Evolutionary conservation across 208 protist species (phyloP).

Genomic region (Leishmania mexicana): DNA sequence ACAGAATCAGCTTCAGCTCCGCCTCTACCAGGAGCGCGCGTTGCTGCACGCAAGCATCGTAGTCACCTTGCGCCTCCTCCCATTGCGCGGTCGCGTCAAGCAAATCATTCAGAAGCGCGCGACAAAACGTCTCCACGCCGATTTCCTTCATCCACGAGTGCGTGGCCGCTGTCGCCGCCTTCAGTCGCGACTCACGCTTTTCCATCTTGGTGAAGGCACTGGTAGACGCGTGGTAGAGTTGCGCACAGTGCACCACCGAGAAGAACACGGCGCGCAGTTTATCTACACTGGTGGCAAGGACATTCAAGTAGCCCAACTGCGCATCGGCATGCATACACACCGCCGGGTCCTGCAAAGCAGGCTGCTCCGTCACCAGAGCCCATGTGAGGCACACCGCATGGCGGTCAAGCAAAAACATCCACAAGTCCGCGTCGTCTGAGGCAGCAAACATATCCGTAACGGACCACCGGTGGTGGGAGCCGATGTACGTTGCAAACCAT

Average conservation of each 20-base stretch:
- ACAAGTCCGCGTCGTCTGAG: slow-evolving; percentile 59
- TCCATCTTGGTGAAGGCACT: slow-evolving; percentile 18
- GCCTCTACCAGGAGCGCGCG: slow-evolving; percentile 30
- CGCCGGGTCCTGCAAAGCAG: neutral
- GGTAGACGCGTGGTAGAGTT: slow-evolving; percentile 34
- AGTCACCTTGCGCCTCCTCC: slow-evolving; percentile 14
- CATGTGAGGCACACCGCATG: slow-evolving; percentile 65
- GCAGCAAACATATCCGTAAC: slow-evolving; percentile 26
- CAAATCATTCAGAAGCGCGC: slow-evolving; percentile 42
- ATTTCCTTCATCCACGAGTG: slow-evolving; percentile 31
- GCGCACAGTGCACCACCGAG: slow-evolving; percentile 45
- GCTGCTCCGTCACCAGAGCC: slow-evolving; percentile 25
- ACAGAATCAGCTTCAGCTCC: slow-evolving; percentile 42
- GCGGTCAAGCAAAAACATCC: slow-evolving; percentile 71
- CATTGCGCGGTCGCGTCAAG: slow-evolving; percentile 26
- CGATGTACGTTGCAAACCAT: slow-evolving; percentile 63
- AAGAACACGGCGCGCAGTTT: slow-evolving; percentile 35
- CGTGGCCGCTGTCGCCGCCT: neutral
- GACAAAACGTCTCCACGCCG: slow-evolving; percentile 23
- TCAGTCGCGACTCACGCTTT: slow-evolving; percentile 28
- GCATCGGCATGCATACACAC: neutral
- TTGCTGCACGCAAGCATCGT: slow-evolving; percentile 7
- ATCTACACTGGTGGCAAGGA: slow-evolving; percentile 23
- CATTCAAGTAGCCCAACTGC: neutral
- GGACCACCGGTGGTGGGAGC: slow-evolving; percentile 48